Base-by-base conservation (phyloP, 768 basidiomycete genomes). In the Boletellus sp. region DNA sequence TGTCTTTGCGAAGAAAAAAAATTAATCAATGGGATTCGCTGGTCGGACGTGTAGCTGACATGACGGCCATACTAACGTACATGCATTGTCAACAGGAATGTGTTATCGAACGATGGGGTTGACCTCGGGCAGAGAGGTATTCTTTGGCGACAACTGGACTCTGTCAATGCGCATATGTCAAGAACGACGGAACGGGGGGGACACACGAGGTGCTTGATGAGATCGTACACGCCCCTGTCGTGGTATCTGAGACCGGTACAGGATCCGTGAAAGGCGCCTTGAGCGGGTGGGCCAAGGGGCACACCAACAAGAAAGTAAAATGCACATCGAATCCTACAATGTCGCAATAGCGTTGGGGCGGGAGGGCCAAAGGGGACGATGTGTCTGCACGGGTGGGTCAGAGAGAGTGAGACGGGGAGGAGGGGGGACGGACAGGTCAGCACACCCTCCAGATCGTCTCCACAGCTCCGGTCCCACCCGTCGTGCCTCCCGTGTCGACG, bases 251-350 rank as follows among this genome's bases (percentile, higher is more conserved):
- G 72, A 1, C 84, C 83, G 0, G 89, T 90, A 2, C 81, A 6
- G 90, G 90, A 56, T 93, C 87, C 0, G 87, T 91, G 56, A 91
- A 92, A 1, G 85, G 87, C 0, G 87, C 89, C 88, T 89, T 24
- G 3, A 12, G 33, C 3, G 6, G 15, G 6, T 16, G 23, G 3
- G 47, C 19, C 36, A 31, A 3, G 13, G 17, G 9, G 19, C 39
- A 12, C n/a, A 23, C 26, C 24, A 16, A 23, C 26, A 13, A 22
- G 38, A 13, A 12, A 23, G 16, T 4, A 2, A 34, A 44, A 52
- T 68, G 8, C 26, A 86, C 89, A 68, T 90, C 88, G 12, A 93
- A 72, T 0, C 90, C 88, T 0, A 90, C 92, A 15, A 93, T 91
- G 68, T 92, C 90, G 59, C 90, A 92, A 46, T 87, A 90, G 52